Percentiles rank a stretch among this genome's conserved stretches.
Evolutionary conservation across 2,329 filamentous ascomycete species (phyloP).

Genomic region (Pyrenophora graminea): DNA sequence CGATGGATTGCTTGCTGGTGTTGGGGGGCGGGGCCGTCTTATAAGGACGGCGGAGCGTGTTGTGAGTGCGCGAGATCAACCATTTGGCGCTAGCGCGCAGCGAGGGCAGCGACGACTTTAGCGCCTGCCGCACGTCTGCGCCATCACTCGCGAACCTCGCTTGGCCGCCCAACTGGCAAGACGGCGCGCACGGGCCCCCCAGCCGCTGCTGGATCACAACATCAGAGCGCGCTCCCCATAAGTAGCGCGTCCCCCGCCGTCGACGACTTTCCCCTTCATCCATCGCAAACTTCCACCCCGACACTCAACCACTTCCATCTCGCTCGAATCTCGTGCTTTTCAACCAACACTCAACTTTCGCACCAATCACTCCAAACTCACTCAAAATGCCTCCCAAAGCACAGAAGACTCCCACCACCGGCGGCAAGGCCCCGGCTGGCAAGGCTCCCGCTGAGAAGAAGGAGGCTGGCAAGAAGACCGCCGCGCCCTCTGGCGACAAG

Average conservation of each 20-base stretch:
- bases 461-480: conserved; percentile 99
- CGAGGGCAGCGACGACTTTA: conserved; percentile 22
- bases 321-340: conserved; percentile 15
- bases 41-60: conserved; percentile 47
- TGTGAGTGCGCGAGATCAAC: conserved; percentile 49
- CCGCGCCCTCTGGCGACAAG: conserved; percentile 91
- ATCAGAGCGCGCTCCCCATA: conserved; percentile 46
- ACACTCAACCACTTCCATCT: conserved; percentile 30
- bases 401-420: conserved; percentile 94
- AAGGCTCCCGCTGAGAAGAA: conserved; percentile 95
- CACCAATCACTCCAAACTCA: conserved; percentile 12
- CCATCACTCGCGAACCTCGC: conserved; percentile 33
- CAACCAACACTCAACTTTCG: conserved; percentile 14
- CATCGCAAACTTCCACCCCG: conserved; percentile 47
- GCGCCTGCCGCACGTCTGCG: conserved; percentile 17
- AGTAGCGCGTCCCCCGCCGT: conserved; percentile 49
- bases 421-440: conserved; percentile 85
- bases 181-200: conserved; percentile 37
- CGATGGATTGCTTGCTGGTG: conserved; percentile 48
- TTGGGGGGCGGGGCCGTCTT: conserved; percentile 45
- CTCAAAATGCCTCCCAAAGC: conserved; percentile 94
- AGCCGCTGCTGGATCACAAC: conserved; percentile 47
- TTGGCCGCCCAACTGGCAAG: conserved; percentile 32
- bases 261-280: conserved; percentile 45
- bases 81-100: conserved; percentile 37